These are phyloP conservation scores for Peronospora belbahrii DNA, from an alignment of 352 stramenopile genomes.

Conservation along the genomic window DNA sequence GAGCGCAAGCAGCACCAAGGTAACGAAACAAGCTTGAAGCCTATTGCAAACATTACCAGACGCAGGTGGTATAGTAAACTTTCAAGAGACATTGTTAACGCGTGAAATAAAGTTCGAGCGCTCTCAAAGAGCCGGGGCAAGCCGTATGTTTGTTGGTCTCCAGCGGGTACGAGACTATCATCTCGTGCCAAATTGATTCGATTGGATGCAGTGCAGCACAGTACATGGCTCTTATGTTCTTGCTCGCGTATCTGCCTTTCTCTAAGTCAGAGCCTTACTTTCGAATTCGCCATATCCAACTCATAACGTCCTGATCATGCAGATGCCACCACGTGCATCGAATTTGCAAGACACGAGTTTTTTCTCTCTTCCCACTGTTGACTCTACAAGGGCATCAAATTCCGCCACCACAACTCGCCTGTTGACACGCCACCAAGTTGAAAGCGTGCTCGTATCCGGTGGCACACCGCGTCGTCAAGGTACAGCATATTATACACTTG, in stretches of 20 bases:
- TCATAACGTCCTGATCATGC: conserved; percentile 8
- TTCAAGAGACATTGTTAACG: neutral
- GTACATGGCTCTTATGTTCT: conserved; percentile 5
- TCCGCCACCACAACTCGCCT: neutral
- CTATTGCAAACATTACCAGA: conserved; percentile 9
- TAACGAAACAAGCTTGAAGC: neutral
- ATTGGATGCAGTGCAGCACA: conserved; percentile 10
- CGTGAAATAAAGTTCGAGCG: neutral
- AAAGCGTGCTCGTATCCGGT: conserved; percentile 10
- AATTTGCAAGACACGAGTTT: neutral
- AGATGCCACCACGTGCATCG: conserved; percentile 1
- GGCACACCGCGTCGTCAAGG: conserved; percentile 12
- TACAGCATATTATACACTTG: conserved; percentile 11
- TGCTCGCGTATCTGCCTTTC: neutral
- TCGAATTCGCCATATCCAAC: conserved; percentile 9
- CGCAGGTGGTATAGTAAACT: neutral
- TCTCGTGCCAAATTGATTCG: conserved; percentile 1
- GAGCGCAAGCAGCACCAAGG: neutral
- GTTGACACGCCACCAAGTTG: conserved; percentile 17
- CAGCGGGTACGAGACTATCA: conserved; percentile 1
- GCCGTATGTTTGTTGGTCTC: conserved; percentile 1
- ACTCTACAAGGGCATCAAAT: neutral
- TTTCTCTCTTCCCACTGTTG: neutral
- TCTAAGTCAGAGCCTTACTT: conserved; percentile 7
- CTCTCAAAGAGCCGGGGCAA: conserved; percentile 9